A percentile compares a stretch with the other conserved stretches of the same genome.
These are phyloP conservation scores for Taphrina communis DNA, from an alignment of 1,139 yeast genomes.

Conservation along the genomic window DNA sequence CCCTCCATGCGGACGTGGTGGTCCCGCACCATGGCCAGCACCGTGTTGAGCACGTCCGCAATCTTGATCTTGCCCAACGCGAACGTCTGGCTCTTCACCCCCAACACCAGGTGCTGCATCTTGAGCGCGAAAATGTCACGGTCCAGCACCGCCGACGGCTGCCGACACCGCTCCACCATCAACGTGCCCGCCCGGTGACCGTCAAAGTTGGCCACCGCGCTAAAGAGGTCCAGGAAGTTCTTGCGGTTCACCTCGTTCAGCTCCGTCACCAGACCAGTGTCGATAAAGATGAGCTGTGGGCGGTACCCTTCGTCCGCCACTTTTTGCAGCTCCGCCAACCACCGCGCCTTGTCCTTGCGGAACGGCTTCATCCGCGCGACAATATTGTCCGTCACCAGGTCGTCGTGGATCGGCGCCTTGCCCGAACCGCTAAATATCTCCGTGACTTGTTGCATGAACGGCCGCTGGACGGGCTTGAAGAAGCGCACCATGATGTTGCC, in stretches of 20 bases:
- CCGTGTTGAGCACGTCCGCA: constrained; percentile 86
- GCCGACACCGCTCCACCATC: constrained; percentile 91
- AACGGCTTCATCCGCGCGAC: constrained; percentile 44
- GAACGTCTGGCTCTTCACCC: constrained; percentile 85
- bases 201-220: constrained; percentile 86
- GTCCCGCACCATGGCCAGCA: constrained; percentile 83
- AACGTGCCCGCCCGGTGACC: constrained; percentile 94
- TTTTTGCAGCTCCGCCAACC: constrained; percentile 60
- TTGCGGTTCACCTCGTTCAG: constrained; percentile 74
- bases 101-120: constrained; percentile 79
- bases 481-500: constrained; percentile 90
- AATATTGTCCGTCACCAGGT: constrained; percentile 46
- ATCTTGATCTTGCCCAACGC: constrained; percentile 90
- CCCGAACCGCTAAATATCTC: constrained; percentile 44
- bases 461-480: constrained; percentile 53
- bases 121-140: constrained; percentile 84
- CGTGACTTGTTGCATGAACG: constrained; percentile 28
- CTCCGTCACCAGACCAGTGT: constrained; percentile 92
- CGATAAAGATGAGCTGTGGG: constrained; percentile 89
- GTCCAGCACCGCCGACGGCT: constrained; percentile 89
- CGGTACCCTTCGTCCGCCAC: constrained; percentile 69
- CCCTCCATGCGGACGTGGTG: constrained; percentile 99
- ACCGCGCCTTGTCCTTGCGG: constrained; percentile 52
- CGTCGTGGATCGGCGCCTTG: constrained; percentile 46
- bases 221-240: constrained; percentile 86